phyloP scores from a whole-genome alignment of 2,329 filamentous ascomycete genomes.

The Xylariaceae sp. region DNA sequence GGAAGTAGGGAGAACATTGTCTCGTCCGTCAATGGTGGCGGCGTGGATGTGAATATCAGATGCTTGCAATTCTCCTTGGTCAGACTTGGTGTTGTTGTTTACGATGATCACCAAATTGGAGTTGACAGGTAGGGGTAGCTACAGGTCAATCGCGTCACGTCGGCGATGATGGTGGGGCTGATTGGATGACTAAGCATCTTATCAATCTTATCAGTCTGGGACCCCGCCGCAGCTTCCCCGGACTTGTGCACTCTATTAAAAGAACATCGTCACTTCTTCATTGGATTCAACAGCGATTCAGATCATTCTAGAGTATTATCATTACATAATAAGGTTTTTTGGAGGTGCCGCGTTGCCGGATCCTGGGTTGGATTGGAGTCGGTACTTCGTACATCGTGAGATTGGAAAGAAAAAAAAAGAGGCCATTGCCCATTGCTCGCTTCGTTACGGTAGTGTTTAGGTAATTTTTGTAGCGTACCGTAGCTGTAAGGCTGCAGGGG shows the following conservation, averaged over 20 bases:
- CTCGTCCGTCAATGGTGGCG: neutral
- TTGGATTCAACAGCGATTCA: neutral
- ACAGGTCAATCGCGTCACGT: neutral
- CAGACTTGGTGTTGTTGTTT: neutral
- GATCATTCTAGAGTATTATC: neutral
- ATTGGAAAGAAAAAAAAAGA: neutral
- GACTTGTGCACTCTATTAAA: neutral
- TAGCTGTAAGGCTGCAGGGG: constrained; percentile 25
- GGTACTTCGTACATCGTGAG: neutral
- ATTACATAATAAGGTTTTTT: neutral
- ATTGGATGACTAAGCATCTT: constrained; percentile 15
- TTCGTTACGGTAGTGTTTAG: constrained; percentile 2
- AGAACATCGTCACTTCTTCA: neutral
- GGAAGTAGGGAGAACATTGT: constrained; percentile 59
- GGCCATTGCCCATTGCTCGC: neutral
- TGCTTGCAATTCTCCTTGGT: neutral
- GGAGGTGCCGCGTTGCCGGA: neutral
- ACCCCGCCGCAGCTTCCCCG: neutral
- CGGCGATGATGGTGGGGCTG: constrained; percentile 12
- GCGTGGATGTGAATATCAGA: neutral
- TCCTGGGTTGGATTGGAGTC: neutral
- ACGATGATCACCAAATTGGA: too few relatives aligned
- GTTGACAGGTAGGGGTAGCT: neutral
- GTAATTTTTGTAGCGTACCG: constrained; percentile 2
- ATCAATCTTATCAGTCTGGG: constrained; percentile 11